Evolutionary conservation across 2,329 filamentous ascomycete species (phyloP).

Genomic region (Orbilia brochopaga): DNA sequence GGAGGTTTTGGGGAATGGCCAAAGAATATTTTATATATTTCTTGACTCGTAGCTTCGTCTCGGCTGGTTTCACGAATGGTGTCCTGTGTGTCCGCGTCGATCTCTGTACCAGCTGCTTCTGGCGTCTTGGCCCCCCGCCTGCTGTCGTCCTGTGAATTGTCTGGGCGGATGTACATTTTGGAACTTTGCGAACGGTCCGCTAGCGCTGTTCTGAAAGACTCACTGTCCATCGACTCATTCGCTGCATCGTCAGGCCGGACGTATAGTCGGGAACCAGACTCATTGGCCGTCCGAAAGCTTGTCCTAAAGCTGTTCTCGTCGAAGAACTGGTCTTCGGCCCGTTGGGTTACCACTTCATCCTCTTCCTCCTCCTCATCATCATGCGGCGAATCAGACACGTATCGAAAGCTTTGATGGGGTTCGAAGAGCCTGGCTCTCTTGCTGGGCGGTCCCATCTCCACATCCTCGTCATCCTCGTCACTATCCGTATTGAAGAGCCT

Average conservation of each 20-base stretch:
- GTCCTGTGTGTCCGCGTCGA: not conserved
- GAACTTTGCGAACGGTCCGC: constrained; percentile 26
- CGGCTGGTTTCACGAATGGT: not conserved
- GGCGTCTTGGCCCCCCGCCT: not conserved
- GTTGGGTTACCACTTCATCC: not conserved
- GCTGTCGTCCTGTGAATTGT: constrained; percentile 8
- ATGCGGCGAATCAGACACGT: constrained; percentile 29
- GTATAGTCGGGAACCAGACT: constrained; percentile 28
- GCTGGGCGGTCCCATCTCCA: constrained; percentile 16
- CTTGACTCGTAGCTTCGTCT: constrained; percentile 1
- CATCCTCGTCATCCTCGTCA: constrained; percentile 39
- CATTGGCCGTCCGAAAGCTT: constrained; percentile 23
- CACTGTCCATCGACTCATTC: constrained; percentile 9
- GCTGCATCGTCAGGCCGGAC: constrained; percentile 32
- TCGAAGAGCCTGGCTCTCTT: constrained; percentile 42
- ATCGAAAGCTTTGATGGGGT: constrained; percentile 39
- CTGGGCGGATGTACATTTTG: constrained; percentile 35
- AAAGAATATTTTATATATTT: constrained; percentile 37
- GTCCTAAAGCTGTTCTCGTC: constrained; percentile 45
- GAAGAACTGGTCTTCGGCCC: constrained; percentile 31
- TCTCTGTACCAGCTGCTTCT: not conserved
- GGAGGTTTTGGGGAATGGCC: constrained; percentile 14
- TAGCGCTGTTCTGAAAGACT: constrained; percentile 19
- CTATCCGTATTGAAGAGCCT: constrained; percentile 29
- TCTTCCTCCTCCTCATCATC: constrained; percentile 12